These are phyloP conservation scores for Zygnema circumcarinatum DNA, from an alignment of 139 green algal species.

Conservation along the genomic window DNA sequence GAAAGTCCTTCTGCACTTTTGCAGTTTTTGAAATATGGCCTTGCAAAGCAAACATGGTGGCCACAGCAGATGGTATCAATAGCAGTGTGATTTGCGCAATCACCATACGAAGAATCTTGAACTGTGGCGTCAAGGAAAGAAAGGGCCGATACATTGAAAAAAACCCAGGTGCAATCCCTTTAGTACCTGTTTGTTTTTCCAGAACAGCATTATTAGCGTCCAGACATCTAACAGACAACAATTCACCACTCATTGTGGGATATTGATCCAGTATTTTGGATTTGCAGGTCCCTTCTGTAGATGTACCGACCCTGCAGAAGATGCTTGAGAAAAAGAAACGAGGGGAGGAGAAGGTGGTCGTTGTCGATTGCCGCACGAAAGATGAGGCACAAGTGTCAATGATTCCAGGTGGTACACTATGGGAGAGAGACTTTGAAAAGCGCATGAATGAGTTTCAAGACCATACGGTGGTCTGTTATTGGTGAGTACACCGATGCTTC, in stretches of 20 bases:
- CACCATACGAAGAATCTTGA: neutral
- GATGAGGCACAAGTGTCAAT: conserved; percentile 60
- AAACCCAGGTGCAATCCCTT: neutral
- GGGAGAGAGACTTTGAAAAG: conserved; percentile 56
- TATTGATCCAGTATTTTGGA: neutral
- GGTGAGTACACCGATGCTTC: conserved; percentile 31
- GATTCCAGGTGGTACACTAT: conserved; percentile 49
- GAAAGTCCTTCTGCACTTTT: neutral
- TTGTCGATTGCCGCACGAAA: conserved; percentile 59
- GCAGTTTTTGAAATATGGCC: neutral
- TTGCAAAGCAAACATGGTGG: neutral
- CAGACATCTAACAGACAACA: too few relatives aligned
- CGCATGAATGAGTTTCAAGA: conserved; percentile 11
- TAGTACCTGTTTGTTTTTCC: neutral
- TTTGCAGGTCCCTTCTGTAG: conserved; percentile 28
- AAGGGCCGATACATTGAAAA: neutral
- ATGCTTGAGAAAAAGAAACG: conserved; percentile 10
- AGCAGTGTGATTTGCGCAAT: neutral
- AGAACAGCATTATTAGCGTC: too few relatives aligned
- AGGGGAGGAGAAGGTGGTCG: conserved; percentile 17
- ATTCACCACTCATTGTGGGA: too few relatives aligned
- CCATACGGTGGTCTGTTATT: conserved; percentile 64
- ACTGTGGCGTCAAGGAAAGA: neutral
- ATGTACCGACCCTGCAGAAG: conserved; percentile 1
- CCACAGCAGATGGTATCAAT: neutral